Conservation (phyloP, 495 filamentous ascomycete genomes). For the Antarctomyces pellizariae region DNA sequence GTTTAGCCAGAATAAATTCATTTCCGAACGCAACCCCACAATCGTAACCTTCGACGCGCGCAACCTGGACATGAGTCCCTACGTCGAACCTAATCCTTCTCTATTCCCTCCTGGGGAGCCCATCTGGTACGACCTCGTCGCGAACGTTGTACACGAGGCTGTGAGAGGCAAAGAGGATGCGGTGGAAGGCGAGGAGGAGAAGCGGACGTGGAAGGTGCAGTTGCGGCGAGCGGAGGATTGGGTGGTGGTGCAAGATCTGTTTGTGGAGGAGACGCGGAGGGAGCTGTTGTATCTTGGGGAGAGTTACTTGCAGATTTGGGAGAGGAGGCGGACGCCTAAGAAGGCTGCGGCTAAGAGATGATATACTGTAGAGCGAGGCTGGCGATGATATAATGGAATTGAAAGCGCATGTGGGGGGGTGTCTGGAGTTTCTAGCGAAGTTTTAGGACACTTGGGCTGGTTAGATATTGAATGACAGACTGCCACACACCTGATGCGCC, state of each 20-base stretch:
- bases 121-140: slow-evolving; percentile 87
- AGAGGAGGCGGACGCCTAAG: slow-evolving; percentile 63
- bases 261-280: slow-evolving; percentile 61
- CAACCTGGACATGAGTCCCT: slow-evolving; percentile 68
- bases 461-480: too few species aligned
- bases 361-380: too few species aligned
- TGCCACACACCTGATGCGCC: too few species aligned
- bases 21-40: slow-evolving; percentile 84
- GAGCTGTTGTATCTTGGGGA: slow-evolving; percentile 83
- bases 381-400: too few species aligned
- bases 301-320: slow-evolving; percentile 92
- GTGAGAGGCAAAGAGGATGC: slow-evolving; percentile 50
- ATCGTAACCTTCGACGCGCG: slow-evolving; percentile 86
- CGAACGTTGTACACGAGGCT: slow-evolving; percentile 85
- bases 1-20: slow-evolving; percentile 89
- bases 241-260: slow-evolving; percentile 85
- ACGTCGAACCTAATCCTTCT: slow-evolving; percentile 51
- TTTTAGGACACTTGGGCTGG: too few species aligned
- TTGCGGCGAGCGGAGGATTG: slow-evolving; percentile 50
- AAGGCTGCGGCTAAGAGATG: too few species aligned
- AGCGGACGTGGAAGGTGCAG: slow-evolving; percentile 61
- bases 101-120: slow-evolving; percentile 48
- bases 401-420: too few species aligned
- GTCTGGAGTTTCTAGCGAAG: too few species aligned
- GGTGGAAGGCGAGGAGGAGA: slow-evolving; percentile 59